phyloP scores from a whole-genome alignment of 352 stramenopile genomes.

The Pythium myriotylum region DNA sequence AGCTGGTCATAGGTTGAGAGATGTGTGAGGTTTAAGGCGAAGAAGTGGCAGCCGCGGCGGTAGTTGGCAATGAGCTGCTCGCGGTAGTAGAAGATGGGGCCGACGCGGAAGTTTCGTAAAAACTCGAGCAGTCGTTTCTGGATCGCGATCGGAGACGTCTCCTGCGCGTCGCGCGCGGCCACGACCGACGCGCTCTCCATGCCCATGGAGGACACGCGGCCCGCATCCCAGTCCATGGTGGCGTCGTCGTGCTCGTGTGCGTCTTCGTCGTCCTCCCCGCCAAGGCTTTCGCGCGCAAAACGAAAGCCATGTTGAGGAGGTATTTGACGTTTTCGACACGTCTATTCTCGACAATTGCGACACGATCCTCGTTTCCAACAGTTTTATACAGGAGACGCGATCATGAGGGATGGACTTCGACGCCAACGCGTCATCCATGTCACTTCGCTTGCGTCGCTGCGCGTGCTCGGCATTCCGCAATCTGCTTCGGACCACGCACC shows the following conservation, averaged over 20 bases:
- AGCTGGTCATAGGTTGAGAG: constrained; percentile 86
- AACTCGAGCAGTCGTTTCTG: constrained; percentile 79
- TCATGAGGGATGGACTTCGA: constrained; percentile 17
- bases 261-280: too few species aligned
- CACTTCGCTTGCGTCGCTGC: constrained; percentile 16
- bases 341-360: not conserved
- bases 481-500: not conserved
- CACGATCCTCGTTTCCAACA: constrained; percentile 10
- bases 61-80: constrained; percentile 89
- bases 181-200: constrained; percentile 68
- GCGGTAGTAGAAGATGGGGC: constrained; percentile 88
- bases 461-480: constrained; percentile 22
- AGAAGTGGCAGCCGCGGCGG: constrained; percentile 67
- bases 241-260: not conserved
- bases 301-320: not conserved
- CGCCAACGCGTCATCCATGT: constrained; percentile 28
- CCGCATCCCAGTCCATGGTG: constrained; percentile 83
- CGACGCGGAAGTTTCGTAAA: constrained; percentile 87
- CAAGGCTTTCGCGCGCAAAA: constrained; percentile 19
- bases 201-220: constrained; percentile 77
- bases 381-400: not conserved
- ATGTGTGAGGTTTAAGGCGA: constrained; percentile 86
- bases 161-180: constrained; percentile 48
- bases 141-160: constrained; percentile 59
- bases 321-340: constrained; percentile 17